These are phyloP conservation scores for Athelia sp. DNA, from an alignment of 1,284 basidiomycete genomes.

Conservation along the genomic window DNA sequence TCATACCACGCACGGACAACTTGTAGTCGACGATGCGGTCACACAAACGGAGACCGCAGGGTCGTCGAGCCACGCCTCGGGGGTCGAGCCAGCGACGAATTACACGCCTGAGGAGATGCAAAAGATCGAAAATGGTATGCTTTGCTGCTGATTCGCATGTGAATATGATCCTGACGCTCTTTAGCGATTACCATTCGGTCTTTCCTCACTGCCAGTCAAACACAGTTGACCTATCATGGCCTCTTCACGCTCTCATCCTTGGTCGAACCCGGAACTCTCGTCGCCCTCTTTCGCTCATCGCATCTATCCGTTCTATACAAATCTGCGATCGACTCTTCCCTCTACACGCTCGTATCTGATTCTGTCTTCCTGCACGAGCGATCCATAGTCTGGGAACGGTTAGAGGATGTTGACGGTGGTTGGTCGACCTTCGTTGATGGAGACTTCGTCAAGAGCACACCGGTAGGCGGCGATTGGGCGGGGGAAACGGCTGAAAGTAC, in stretches of 20 bases:
- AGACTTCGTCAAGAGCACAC: constrained; percentile 55
- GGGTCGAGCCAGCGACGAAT: constrained; percentile 3
- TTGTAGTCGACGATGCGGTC: constrained; percentile 38
- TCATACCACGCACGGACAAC: constrained; percentile 57
- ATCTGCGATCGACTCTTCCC: constrained; percentile 23
- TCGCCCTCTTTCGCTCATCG: constrained; percentile 84
- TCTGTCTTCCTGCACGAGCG: constrained; percentile 73
- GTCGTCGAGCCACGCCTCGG: constrained; percentile 4
- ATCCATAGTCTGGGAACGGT: constrained; percentile 81
- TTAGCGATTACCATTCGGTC: constrained; percentile 62
- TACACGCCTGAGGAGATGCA: constrained; percentile 44
- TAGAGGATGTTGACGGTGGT: constrained; percentile 83
- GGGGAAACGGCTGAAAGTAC: constrained; percentile 43
- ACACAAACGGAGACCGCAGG: background rate
- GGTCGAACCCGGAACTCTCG: constrained; percentile 51
- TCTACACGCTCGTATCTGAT: constrained; percentile 84
- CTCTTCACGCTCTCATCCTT: constrained; percentile 61
- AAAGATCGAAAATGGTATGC: constrained; percentile 65
- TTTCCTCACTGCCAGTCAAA: constrained; percentile 70
- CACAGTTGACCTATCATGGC: constrained; percentile 85
- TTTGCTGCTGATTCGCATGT: background rate
- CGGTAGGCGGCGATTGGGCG: constrained; percentile 76
- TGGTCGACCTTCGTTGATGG: constrained; percentile 74
- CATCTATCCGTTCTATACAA: constrained; percentile 88
- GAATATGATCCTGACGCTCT: background rate